Base-by-base conservation (phyloP, 208 protist species). In the Leptomonas seymouri region DNA sequence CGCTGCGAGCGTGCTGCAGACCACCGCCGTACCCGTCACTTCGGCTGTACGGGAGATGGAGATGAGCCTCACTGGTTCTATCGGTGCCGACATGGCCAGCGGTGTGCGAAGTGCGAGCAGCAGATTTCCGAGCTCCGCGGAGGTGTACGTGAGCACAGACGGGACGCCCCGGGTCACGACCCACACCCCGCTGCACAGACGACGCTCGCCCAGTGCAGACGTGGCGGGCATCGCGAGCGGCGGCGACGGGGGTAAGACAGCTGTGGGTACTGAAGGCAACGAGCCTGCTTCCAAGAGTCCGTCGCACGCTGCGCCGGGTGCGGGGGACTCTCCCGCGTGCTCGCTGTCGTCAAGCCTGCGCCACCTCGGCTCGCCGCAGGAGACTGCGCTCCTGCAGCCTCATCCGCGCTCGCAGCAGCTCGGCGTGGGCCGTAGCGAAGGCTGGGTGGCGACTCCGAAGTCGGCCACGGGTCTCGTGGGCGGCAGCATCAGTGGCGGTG, bases 21-120 rank as follows among this genome's bases (percentile, higher is more conserved):
- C 50, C 50, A 30, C 8, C 30, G 14, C 28, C 49, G 23, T 55
- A 7, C 39, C 67, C 39, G 44, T 57, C 59, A 64, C 25, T 12
- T 15, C 49, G 3, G 50, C 58, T 4, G 39, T 56, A 8, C 46
- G 67, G 1, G 57, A 53, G 48, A 63, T 63, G 67, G 57, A 65
- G 51, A 56, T 46, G 23, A 48, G 45, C 41, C 27, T 65, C 20
- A 56, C 64, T 16, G 54, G 54, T 0, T 34, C 23, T 42, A 4
- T 27, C n/a, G 57, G 21, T 11, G 50, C 55, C 16, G 58, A 56
- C 34, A 11, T 71, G 4, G 30, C 54, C 9, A n/a, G 64, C 28
- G 48, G 66, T 28, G 42, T 25, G 3, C 28, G 34, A 3, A 64
- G 59, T 28, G 28, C 59, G 6, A 54, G 53, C 45, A 54, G 42